Base-by-base conservation (phyloP, 2,329 filamentous ascomycete species). In the Colletotrichum limetticola region DNA sequence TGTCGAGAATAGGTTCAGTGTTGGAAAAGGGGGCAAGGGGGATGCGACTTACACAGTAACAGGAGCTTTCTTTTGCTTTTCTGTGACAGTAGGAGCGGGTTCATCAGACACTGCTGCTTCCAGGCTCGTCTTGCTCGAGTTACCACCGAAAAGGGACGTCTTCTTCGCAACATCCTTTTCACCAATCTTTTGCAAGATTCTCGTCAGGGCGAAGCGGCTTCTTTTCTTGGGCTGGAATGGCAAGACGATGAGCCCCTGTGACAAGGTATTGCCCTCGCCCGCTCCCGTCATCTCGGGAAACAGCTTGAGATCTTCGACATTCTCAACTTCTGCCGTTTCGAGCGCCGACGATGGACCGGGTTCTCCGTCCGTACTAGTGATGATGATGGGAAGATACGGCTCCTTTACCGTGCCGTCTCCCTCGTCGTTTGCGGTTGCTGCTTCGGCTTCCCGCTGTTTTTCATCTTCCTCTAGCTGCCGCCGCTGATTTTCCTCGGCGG, bases 361-460 rank as follows among this genome's bases (percentile, higher is more conserved):
- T 19, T 32, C 7, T 7, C 42, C 37, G 30, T 69, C 14, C 16
- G 69, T 55, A 9, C 32, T 35, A 35, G 66, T 66, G 11, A 83
- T 79, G 24, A 81, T 79, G 62, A 83, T 79, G 22, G 82, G 81
- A 0, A 83, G 75, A 74, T 83, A 82, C 19, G 78, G 81, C 49
- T 82, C 83, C 49, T 80, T 81, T 11, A 76, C 78, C 57, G 82
- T 83, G 49, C 60, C 35, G 58, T 75, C 75, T 66, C 63, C 64
- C 68, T 77, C 74, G 67, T 75, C 63, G 28, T 37, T 30, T 24
- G 57, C 66, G 7, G 68, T 58, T 16, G 55, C 68, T 16, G 59
- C 68, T 53, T 71, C 52, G 9, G 65, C 68, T 24, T 77, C 66
- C 26, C 62, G 58, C 57, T 73, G 78, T 59, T 74, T 78, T 8